A percentile compares a stretch with the other conserved stretches of the same genome.
These are phyloP conservation scores for Cytospora chrysosperma DNA, from an alignment of 2,329 filamentous ascomycete genomes.

Conservation along the genomic window DNA sequence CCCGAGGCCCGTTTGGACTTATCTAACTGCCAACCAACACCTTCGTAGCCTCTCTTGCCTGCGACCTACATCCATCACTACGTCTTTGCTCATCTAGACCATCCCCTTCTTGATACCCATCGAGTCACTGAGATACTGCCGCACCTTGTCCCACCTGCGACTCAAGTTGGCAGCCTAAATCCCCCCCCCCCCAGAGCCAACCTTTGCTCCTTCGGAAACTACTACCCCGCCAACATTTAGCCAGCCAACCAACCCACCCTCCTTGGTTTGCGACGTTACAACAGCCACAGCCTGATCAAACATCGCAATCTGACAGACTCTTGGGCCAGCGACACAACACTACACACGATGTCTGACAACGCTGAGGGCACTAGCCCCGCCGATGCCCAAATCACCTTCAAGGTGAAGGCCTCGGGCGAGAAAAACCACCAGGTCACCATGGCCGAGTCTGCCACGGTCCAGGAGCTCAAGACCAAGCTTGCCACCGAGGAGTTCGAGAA, in stretches of 20 bases:
- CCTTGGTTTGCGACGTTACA: constrained; percentile 15
- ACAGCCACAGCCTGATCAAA: neutral
- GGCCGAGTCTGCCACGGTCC: constrained; percentile 70
- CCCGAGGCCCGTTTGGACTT: neutral
- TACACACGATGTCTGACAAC: constrained; percentile 62
- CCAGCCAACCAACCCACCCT: neutral
- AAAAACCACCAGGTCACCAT: constrained; percentile 82
- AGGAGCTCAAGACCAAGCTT: constrained; percentile 87
- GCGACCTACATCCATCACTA: neutral
- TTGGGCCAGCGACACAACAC: constrained; percentile 2
- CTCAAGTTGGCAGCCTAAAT: neutral
- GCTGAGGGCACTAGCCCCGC: constrained; percentile 55
- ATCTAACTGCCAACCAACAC: neutral
- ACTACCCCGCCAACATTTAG: constrained; percentile 20
- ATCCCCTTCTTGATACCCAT: neutral
- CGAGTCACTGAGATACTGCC: neutral
- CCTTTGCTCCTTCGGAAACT: neutral
- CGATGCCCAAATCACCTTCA: constrained; percentile 86
- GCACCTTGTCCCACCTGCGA: neutral
- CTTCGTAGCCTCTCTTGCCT: neutral
- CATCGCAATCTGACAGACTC: neutral
- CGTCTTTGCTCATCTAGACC: neutral
- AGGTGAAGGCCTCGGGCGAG: constrained; percentile 95
- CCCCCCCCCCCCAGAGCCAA: neutral
- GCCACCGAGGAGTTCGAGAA: constrained; percentile 79